A percentile compares a stretch with the other conserved stretches of the same genome.
phyloP scores from a whole-genome alignment of 2,329 filamentous ascomycete species.

The Escovopsis weberi region DNA sequence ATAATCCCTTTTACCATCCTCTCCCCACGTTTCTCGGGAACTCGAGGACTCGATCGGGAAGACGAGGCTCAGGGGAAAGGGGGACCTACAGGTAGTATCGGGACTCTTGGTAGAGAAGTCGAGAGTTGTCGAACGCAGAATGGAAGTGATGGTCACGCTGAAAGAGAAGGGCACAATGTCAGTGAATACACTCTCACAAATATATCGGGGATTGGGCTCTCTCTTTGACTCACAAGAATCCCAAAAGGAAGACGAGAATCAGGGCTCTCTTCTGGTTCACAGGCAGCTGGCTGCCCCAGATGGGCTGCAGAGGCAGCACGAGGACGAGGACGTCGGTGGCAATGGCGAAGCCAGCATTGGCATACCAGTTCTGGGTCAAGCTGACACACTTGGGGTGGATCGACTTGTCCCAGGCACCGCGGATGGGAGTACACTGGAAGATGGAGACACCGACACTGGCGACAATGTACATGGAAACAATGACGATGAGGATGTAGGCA shows the following conservation, averaged over 20 bases:
- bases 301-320: slow-evolving; percentile 29
- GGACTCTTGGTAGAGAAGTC: slow-evolving; percentile 23
- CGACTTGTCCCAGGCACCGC: slow-evolving; percentile 29
- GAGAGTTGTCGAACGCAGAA: slow-evolving; percentile 26
- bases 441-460: slow-evolving; percentile 30
- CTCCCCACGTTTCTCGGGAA: no score
- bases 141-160: slow-evolving; percentile 26
- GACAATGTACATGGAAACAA: slow-evolving; percentile 31
- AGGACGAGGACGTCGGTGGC: slow-evolving; percentile 31
- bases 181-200: background rate
- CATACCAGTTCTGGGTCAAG: slow-evolving; percentile 32
- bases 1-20: no score
- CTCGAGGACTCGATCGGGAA: background rate
- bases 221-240: slow-evolving; percentile 22
- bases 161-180: background rate
- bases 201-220: background rate
- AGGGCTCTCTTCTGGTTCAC: slow-evolving; percentile 25
- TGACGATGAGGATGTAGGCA: slow-evolving; percentile 25
- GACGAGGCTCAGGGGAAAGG: background rate
- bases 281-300: slow-evolving; percentile 30
- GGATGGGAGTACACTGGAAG: slow-evolving; percentile 35
- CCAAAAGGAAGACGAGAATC: slow-evolving; percentile 27
- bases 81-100: slow-evolving; percentile 20
- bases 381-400: slow-evolving; percentile 29
- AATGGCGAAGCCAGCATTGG: slow-evolving; percentile 33